Base-by-base conservation (phyloP, 176 grass and related monocot genomes). In the Rhynchospora tenuis region DNA sequence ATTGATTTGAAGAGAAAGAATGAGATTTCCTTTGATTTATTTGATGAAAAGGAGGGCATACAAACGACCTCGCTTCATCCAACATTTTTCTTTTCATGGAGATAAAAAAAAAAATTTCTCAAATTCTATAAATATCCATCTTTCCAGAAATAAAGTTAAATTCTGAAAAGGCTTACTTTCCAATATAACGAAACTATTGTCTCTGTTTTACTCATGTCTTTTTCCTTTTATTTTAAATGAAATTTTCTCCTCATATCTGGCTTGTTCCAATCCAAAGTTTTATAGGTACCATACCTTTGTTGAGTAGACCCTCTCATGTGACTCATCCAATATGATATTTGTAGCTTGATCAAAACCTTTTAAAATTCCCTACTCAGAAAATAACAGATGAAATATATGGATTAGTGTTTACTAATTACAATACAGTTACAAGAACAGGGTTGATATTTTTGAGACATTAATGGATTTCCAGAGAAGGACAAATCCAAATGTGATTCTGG, bases 301-400 rank as follows among this genome's bases (percentile, higher is more conserved):
- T 28, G 95, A 98, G 78, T 98, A 95, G 24, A 98, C 95, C 64
- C 91, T 93, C 86, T 98, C 91, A 75, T 98, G 96, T 44, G 96
- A 98, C 88, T 98, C 95, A 55, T 98, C 91, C 12, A 98, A 93
- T 73, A 98, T 95, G 22, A 98, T 93, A 88, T 98, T 98, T 82
- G 95, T 98, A n/a, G 93, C 96, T 75, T 93, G 91, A 65, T 95
- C 96, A 64, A 93, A 98, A n/a, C 93, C 96, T 76, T 90, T 90
- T 26, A 98, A 85, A 48, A 92, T 86, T 2, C 96, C 96, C 95
- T 98, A 90, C 73, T 63, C 4, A 63, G 65, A 44, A 29, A 60
- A 78, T 19, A 65, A 71, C 29, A 73, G 29, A 52, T 72, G 17
- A 65, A 38, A 19, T 44, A 20, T 71, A n/a, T 10, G 17, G 70